phyloP scores from a whole-genome alignment of 2,329 filamentous ascomycete genomes.

The Chalaropsis thielavioides region DNA sequence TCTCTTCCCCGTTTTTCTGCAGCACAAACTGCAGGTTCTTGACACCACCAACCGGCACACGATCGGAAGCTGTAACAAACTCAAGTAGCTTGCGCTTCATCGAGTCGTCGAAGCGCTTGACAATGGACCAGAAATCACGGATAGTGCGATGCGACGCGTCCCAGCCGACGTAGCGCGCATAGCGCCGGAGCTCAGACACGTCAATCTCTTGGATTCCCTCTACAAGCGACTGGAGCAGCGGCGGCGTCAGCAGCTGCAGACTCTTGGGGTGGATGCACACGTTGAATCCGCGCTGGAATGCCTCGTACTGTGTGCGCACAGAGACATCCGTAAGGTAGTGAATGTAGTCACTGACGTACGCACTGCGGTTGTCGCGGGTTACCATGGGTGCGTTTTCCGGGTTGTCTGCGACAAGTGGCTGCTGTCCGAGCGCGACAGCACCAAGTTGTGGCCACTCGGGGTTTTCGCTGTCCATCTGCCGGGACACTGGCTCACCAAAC shows the following conservation, averaged over 20 bases:
- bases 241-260: conserved; percentile 55
- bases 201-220: conserved; percentile 77
- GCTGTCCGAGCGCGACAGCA: conserved; percentile 16
- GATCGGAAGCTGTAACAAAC: conserved; percentile 87
- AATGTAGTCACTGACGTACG: conserved; percentile 75
- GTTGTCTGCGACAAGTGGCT: conserved; percentile 26
- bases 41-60: conserved; percentile 77
- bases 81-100: conserved; percentile 69
- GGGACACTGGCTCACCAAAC: conserved; percentile 42
- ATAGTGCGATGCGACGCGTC: conserved; percentile 54
- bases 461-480: conserved; percentile 40
- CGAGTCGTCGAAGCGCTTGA: conserved; percentile 49
- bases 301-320: conserved; percentile 59
- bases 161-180: conserved; percentile 72
- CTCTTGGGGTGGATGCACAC: conserved; percentile 57
- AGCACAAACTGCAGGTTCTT: conserved; percentile 71
- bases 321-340: conserved; percentile 68
- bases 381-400: conserved; percentile 53
- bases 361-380: conserved; percentile 61
- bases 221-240: conserved; percentile 59
- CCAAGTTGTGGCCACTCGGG: conserved; percentile 21
- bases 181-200: conserved; percentile 53
- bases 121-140: conserved; percentile 70
- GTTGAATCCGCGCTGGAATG: conserved; percentile 70
- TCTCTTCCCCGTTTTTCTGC: conserved; percentile 57